phyloP scores from a whole-genome alignment of 139 green algal species.

The Coccomyxa sp. region DNA sequence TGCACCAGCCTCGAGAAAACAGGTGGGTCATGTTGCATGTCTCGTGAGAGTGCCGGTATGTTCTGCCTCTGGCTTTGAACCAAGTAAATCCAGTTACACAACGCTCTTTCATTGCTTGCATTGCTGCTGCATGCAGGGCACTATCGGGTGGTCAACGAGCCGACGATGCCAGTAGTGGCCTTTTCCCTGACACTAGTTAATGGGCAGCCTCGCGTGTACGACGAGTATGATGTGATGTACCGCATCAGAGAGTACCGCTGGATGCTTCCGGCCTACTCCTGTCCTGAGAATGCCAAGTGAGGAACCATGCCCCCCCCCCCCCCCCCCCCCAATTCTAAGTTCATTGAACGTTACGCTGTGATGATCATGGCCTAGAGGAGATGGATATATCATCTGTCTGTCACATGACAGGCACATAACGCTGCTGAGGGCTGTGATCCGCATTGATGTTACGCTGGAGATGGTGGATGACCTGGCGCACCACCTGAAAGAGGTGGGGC shows the following conservation, averaged over 20 bases:
- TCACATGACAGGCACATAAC: constrained; percentile 1
- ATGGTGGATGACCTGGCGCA: constrained; percentile 8
- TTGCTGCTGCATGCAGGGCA: constrained; percentile 8
- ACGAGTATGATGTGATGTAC: constrained; percentile 19
- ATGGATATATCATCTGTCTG: no score
- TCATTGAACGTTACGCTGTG: no score
- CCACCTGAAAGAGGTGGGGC: no score
- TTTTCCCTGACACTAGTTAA: constrained; percentile 16
- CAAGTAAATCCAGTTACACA: no score
- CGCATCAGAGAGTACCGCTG: constrained; percentile 15
- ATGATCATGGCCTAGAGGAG: no score
- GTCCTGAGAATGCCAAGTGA: constrained; percentile 15
- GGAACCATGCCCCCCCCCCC: no score
- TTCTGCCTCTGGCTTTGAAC: no score
- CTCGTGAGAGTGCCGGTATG: no score
- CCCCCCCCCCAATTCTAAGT: neutral
- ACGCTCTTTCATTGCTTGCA: no score
- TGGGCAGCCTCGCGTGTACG: neutral
- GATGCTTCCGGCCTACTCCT: constrained; percentile 16
- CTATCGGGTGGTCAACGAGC: constrained; percentile 12
- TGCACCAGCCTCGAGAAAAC: no score
- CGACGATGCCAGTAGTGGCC: constrained; percentile 17
- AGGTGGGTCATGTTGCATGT: no score
- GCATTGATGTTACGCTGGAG: constrained; percentile 8
- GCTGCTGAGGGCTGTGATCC: constrained; percentile 16